Evolutionary conservation across 495 filamentous ascomycete genomes (phyloP), one percentile per base, ranked within the genome.

Genomic region (Amphirosellinia nigrospora): DNA sequence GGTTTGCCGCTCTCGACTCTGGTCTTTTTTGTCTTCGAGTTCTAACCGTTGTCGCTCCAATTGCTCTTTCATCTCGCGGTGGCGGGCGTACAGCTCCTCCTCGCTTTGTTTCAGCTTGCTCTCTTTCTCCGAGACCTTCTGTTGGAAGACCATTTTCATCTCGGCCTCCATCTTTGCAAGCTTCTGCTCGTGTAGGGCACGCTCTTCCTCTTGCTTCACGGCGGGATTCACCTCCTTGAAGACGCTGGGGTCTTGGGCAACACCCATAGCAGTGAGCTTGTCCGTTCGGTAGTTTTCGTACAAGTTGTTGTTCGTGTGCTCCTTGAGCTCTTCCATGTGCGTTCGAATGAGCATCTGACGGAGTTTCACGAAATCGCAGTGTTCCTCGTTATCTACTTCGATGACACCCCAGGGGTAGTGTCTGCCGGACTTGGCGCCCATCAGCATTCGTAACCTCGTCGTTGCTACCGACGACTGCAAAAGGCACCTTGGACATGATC

Each of bases 121-220:
- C 83, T 99, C 96, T 88, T 99, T 99, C 83, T 99, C 96, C 69
- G 93, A 89, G 26, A 99, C 96, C 92, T 99, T 99, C 81, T 98
- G 96, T 81, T 99, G 96, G 94, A 99, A 99, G 77, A 99, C 96
- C 96, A 98, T 98, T 93, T 98, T 98, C 96, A 99, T 99, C 82
- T 99, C 96, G 77, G 92, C 88, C 82, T 99, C 96, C 96, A 99
- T 99, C 93, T 99, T 99, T 75, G 93, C 91, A 72, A 99, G 92
- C 86, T 99, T 99, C 88, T 98, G 96, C 83, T 99, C 96, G 88
- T 99, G 96, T 64, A 99, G 87, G 64, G 89, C 88, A 76, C 96
- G 94, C 87, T 99, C 96, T 86, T 99, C 96, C 81, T 99, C 96
- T 82, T 98, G 96, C 91, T 99, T 99, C 81, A 98, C 96, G 59